Evolutionary conservation across 1,139 yeast species (phyloP).

Genomic region (Suhomyces kunorum): DNA sequence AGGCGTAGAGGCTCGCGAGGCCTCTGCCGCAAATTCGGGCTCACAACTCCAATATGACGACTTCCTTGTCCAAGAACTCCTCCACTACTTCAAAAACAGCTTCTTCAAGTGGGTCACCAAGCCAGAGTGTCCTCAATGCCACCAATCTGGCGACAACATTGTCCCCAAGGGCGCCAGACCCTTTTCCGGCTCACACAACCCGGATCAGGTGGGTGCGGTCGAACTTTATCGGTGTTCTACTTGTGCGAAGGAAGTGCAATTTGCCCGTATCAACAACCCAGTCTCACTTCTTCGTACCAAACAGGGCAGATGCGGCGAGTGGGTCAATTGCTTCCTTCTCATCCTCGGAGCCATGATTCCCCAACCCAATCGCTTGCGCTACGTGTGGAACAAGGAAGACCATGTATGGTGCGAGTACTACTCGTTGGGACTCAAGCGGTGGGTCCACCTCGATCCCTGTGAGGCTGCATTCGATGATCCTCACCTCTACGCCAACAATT

Average conservation of each 20-base stretch:
- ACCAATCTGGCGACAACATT: constrained; percentile 37
- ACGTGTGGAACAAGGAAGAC: constrained; percentile 87
- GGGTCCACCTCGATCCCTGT: constrained; percentile 91
- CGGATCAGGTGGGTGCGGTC: constrained; percentile 35
- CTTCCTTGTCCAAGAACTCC: constrained; percentile 62
- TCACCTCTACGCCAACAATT: constrained; percentile 69
- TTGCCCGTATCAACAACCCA: constrained; percentile 78
- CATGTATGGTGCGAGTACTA: constrained; percentile 96
- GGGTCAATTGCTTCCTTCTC: constrained; percentile 84
- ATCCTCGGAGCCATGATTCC: constrained; percentile 54
- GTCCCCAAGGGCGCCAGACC: constrained; percentile 26
- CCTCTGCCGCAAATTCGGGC: constrained; percentile 11
- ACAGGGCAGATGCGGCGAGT: constrained; percentile 90
- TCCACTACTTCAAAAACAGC: constrained; percentile 74
- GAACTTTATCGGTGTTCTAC: constrained; percentile 64
- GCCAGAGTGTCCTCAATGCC: constrained; percentile 64
- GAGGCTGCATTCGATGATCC: constrained; percentile 88
- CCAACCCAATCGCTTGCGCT: constrained; percentile 40
- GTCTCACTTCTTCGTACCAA: constrained; percentile 59
- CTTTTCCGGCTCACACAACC: constrained; percentile 26
- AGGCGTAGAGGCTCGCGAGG: constrained; percentile 34
- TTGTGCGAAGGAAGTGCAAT: constrained; percentile 53
- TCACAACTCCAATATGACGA: constrained; percentile 59
- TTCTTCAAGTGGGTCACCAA: constrained; percentile 84
- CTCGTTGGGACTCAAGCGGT: constrained; percentile 57